phyloP scores from a whole-genome alignment of 139 green algal genomes.

The Spirogloea muscicola region DNA sequence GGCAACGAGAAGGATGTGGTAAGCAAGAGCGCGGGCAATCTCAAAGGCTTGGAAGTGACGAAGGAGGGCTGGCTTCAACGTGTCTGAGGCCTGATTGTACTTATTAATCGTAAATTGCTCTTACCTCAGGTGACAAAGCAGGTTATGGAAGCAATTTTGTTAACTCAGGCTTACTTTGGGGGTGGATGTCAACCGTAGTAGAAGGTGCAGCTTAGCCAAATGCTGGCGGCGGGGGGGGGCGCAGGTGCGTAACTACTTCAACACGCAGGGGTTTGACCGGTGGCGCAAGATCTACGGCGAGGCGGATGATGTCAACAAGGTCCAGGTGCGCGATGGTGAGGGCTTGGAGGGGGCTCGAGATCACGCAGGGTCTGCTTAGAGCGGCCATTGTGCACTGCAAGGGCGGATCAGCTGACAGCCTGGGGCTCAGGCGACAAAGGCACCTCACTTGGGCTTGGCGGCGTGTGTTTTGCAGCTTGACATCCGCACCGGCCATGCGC shows the following conservation, averaged over 20 bases:
- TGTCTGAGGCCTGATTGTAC: not conserved
- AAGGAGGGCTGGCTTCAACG: not conserved
- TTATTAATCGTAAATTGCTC: not conserved
- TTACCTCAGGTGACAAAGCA: not conserved
- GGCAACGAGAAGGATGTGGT: constrained; percentile 87
- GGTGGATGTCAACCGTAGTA: not conserved
- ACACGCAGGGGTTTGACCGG: constrained; percentile 82
- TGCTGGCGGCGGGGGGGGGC: not conserved
- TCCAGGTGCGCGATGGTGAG: constrained; percentile 35
- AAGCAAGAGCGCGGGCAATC: constrained; percentile 16
- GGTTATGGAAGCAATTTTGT: not conserved
- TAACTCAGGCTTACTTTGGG: not conserved
- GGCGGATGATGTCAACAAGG: constrained; percentile 97
- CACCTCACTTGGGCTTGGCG: not conserved
- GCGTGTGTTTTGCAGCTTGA: constrained; percentile 68
- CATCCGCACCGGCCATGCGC: constrained; percentile 84
- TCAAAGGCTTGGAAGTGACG: not conserved
- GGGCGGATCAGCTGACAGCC: not conserved
- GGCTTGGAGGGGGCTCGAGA: constrained; percentile 6
- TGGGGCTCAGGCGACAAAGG: not conserved
- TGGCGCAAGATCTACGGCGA: constrained; percentile 98
- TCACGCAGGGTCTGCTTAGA: not conserved
- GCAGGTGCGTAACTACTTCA: constrained; percentile 87
- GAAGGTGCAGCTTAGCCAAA: not conserved
- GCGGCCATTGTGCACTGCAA: not conserved